phyloP scores from a whole-genome alignment of 495 filamentous ascomycete genomes.

The Aspergillus affinis region DNA sequence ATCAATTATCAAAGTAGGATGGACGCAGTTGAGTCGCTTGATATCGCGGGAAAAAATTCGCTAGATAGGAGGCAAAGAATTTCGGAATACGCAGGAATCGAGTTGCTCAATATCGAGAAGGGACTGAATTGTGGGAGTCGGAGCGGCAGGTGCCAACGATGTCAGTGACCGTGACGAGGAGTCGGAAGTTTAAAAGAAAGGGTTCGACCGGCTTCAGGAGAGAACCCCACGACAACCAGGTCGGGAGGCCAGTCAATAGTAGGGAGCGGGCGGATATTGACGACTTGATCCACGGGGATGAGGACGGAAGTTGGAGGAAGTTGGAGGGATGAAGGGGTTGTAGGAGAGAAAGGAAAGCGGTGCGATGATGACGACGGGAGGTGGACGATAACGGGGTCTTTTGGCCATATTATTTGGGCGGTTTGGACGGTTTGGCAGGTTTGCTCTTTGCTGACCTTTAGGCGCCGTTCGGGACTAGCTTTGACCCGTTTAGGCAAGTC shows the following conservation, averaged over 20 bases:
- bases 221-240: slow-evolving; percentile 11
- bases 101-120: background rate
- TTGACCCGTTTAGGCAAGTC: background rate
- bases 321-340: background rate
- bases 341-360: background rate
- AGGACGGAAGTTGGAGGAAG: background rate
- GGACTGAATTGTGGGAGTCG: background rate
- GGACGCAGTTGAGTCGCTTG: background rate
- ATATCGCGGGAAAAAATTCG: background rate
- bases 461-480: background rate
- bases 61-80: background rate
- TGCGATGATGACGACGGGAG: background rate
- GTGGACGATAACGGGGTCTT: slow-evolving; percentile 1
- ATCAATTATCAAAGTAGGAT: background rate
- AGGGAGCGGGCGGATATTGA: background rate
- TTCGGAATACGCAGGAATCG: background rate
- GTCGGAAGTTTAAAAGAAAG: background rate
- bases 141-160: background rate
- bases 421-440: background rate
- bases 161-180: background rate
- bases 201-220: background rate
- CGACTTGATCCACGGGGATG: background rate
- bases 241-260: slow-evolving; percentile 1
- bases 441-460: background rate
- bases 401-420: background rate